These are phyloP conservation scores for Silene vulgaris DNA, from an alignment of 179 eudicot species.

Conservation along the genomic window DNA sequence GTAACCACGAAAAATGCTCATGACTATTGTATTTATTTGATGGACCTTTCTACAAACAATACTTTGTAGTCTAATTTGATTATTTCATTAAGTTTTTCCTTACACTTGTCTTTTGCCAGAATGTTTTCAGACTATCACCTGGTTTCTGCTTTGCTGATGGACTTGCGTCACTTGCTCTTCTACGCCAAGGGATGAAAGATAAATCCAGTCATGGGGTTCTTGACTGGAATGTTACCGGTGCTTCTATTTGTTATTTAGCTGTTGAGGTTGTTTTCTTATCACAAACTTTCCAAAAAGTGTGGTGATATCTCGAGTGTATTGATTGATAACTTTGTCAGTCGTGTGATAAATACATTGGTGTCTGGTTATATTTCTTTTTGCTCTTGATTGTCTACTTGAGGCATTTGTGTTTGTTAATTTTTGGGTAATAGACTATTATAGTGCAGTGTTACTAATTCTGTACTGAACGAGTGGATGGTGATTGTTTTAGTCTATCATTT, in stretches of 20 bases:
- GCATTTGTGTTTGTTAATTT: background rate
- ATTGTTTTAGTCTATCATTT: background rate
- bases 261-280: slow-evolving; percentile 60
- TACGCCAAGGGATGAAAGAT: slow-evolving; percentile 88
- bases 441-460: background rate
- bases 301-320: background rate
- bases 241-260: slow-evolving; percentile 80
- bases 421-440: background rate
- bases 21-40: background rate
- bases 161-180: slow-evolving; percentile 85
- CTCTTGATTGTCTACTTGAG: background rate
- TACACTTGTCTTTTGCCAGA: slow-evolving; percentile 44
- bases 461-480: background rate
- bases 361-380: background rate
- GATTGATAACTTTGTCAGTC: slow-evolving; percentile 3
- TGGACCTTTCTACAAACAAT: background rate
- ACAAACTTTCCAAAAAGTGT: background rate
- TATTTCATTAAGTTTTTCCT: background rate
- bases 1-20: background rate
- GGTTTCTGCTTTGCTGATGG: slow-evolving; percentile 99
- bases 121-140: slow-evolving; percentile 84
- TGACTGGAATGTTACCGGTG: slow-evolving; percentile 96
- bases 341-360: background rate
- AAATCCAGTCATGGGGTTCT: slow-evolving; percentile 59
- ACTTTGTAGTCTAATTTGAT: slow-evolving; percentile 3